phyloP scores from a whole-genome alignment of 2,329 filamentous ascomycete genomes.

The Pyrenochaeta sp. region DNA sequence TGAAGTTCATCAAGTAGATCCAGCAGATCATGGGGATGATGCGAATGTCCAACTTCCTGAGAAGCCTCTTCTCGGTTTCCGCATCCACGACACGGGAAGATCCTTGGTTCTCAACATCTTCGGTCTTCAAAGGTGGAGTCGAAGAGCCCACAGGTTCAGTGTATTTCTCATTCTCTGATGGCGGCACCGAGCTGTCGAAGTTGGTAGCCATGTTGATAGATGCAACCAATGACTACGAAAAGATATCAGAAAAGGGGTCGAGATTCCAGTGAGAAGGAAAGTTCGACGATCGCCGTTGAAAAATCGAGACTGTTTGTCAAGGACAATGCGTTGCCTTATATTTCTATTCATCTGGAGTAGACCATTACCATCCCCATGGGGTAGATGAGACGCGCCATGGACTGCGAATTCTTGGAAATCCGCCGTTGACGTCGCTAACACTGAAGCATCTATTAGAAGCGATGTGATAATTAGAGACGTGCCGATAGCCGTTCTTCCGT shows the following conservation, averaged over 20 bases:
- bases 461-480: conserved; percentile 1
- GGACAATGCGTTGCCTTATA: conserved; percentile 7
- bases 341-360: conserved; percentile 15
- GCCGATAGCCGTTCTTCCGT: conserved; percentile 15
- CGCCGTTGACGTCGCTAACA: conserved; percentile 15
- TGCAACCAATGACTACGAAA: no score
- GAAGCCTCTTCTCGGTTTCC: conserved; percentile 54
- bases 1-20: conserved; percentile 56
- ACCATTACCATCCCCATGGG: conserved; percentile 13
- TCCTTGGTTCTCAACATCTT: conserved; percentile 19
- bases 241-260: no score
- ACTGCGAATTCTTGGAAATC: conserved; percentile 14
- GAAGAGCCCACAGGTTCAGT: conserved; percentile 16
- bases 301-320: conserved; percentile 6
- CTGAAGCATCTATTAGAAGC: background rate
- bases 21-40: conserved; percentile 63
- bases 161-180: conserved; percentile 16
- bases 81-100: conserved; percentile 46
- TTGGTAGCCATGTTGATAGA: conserved; percentile 5
- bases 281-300: conserved; percentile 8
- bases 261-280: no score
- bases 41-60: conserved; percentile 57
- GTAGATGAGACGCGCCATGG: conserved; percentile 19
- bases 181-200: background rate
- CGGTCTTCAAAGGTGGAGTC: conserved; percentile 18